Evolutionary conservation across 2,329 filamentous ascomycete genomes (phyloP).

Genomic region (Epichloe typhina): DNA sequence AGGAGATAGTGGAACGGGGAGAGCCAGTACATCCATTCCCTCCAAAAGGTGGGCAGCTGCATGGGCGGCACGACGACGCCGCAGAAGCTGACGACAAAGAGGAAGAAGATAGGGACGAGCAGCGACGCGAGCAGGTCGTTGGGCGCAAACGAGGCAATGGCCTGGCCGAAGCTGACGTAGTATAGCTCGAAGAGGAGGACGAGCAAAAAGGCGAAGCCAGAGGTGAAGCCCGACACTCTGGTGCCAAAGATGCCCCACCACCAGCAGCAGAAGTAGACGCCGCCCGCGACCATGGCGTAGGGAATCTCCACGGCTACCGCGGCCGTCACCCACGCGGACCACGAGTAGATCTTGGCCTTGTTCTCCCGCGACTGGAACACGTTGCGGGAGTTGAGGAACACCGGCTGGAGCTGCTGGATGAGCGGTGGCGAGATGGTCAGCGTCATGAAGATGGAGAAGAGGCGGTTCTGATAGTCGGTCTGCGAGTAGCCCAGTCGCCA

Average conservation of each 20-base stretch:
- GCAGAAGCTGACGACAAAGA: slow-evolving; percentile 58
- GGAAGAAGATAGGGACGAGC: slow-evolving; percentile 55
- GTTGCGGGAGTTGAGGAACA: slow-evolving; percentile 50
- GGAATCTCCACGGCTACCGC: slow-evolving; percentile 58
- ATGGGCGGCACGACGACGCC: slow-evolving; percentile 53
- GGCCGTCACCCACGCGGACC: slow-evolving; percentile 55
- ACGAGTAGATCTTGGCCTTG: slow-evolving; percentile 69
- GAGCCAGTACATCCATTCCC: slow-evolving; percentile 51
- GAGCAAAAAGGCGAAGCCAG: slow-evolving; percentile 49
- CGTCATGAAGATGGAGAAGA: slow-evolving; percentile 68
- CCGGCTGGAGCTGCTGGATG: slow-evolving; percentile 66
- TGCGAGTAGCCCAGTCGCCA: slow-evolving; percentile 43
- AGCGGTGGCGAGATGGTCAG: slow-evolving; percentile 61
- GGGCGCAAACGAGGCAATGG: slow-evolving; percentile 52
- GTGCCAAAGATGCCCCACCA: slow-evolving; percentile 39
- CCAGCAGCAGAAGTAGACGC: slow-evolving; percentile 38
- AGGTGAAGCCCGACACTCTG: slow-evolving; percentile 37
- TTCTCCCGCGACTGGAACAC: slow-evolving; percentile 62
- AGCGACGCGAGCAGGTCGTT: slow-evolving; percentile 55
- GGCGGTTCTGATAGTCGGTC: slow-evolving; percentile 54
- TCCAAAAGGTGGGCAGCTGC: slow-evolving; percentile 50
- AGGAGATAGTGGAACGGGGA: slow-evolving; percentile 57
- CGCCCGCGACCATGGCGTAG: slow-evolving; percentile 51
- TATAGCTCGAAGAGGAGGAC: slow-evolving; percentile 54
- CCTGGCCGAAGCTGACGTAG: slow-evolving; percentile 52